phyloP scores from a whole-genome alignment of 2,329 filamentous ascomycete species.

The Periconia sp. region DNA sequence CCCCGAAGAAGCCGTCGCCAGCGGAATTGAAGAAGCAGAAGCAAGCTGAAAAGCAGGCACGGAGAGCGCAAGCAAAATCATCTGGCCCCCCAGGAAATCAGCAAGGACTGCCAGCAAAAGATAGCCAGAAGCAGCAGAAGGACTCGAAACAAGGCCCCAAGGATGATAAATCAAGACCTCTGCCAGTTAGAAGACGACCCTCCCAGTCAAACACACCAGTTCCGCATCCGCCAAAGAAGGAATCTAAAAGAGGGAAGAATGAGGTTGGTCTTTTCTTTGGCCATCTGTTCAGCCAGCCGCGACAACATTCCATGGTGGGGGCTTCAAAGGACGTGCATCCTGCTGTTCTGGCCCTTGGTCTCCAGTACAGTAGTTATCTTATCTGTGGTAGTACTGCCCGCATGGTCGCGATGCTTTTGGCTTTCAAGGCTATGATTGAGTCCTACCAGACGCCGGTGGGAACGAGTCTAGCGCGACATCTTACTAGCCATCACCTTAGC shows the following conservation, averaged over 20 bases:
- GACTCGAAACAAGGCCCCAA: conserved; percentile 40
- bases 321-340: conserved; percentile 80
- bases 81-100: conserved; percentile 43
- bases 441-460: conserved; percentile 89
- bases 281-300: conserved; percentile 79
- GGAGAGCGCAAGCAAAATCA: conserved; percentile 73
- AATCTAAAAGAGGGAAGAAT: conserved; percentile 55
- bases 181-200: conserved; percentile 38
- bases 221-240: conserved; percentile 40
- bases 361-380: conserved; percentile 88
- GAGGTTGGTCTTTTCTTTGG: conserved; percentile 70
- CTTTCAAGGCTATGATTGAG: conserved; percentile 90
- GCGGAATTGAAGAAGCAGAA: conserved; percentile 87
- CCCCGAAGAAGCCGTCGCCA: conserved; percentile 65
- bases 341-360: conserved; percentile 79
- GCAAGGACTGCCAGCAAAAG: conserved; percentile 32
- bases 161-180: conserved; percentile 39
- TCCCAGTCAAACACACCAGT: conserved; percentile 36
- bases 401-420: conserved; percentile 84
- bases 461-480: conserved; percentile 85
- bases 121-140: conserved; percentile 41
- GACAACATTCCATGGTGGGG: conserved; percentile 65
- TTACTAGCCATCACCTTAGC: conserved; percentile 88
- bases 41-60: conserved; percentile 89
- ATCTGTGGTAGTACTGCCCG: conserved; percentile 89